Base-by-base conservation (phyloP, 805 yeast genomes). In the Naumovozyma baii region DNA sequence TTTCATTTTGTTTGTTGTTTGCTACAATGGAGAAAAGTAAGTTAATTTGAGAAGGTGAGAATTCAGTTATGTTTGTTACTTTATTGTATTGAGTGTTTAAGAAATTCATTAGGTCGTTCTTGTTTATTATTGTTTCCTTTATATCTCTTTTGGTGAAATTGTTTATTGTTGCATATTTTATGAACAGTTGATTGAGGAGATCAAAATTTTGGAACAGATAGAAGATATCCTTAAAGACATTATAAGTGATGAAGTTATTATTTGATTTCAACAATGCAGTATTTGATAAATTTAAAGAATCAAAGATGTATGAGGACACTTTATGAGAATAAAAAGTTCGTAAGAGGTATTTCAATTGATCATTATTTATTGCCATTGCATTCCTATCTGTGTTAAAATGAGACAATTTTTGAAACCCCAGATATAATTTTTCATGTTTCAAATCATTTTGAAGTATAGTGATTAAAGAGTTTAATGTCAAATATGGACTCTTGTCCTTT, bases 401-500 rank as follows among this genome's bases (percentile, higher is more conserved):
- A 7, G 57, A 52, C 18, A 55, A 40, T 29, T 45, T 52, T 32
- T 61, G 50, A 49, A 62, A 61, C 16, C 64, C 62, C 26, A 55
- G 46, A 28, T 47, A 47, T 5, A 67, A 44, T 42, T 60, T 64
- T 38, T 63, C 66, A 42, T 60, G 53, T 25, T 62, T 52, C 41
- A 68, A 51, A 40, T 68, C 73, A 33, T 54, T 62, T 43, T 67
- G 69, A n/a, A 68, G 37, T 31, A 67, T 57, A 0, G 69, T 59
- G 3, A 66, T 59, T n/a, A 67, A 47, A 2, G 70, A 64, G 43
- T 64, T 66, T 29, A 67, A 48, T 33, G 64, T 59, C 25, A 68
- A 44, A 41, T 53, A 58, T 10, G 62, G 43, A 3, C 18, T 19
- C 13, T 31, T 36, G 2, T 19, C 19, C 15, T 35, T 36, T 2